Evolutionary conservation across 2,329 filamentous ascomycete genomes (phyloP).

Genomic region (Penicillium brevicompactum): DNA sequence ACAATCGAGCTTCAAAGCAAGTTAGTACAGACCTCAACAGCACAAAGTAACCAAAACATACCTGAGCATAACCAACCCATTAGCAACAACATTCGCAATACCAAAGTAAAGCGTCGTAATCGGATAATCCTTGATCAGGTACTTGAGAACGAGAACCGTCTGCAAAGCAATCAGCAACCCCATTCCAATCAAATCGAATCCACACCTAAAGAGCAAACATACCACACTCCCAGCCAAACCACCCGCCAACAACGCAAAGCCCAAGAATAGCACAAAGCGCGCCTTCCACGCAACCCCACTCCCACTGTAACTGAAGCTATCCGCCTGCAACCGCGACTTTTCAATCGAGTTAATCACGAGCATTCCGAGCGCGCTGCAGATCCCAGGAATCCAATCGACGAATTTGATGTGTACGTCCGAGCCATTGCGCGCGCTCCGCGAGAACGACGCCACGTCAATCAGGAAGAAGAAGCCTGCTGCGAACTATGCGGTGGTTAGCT

Average conservation of each 20-base stretch:
- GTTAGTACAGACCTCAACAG: neutral
- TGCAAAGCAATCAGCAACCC: conserved; percentile 23
- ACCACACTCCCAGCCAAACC: conserved; percentile 67
- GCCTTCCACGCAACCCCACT: conserved; percentile 72
- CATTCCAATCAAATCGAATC: neutral
- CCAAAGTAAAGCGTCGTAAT: conserved; percentile 68
- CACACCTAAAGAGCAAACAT: conserved; percentile 27
- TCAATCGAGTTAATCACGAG: conserved; percentile 73
- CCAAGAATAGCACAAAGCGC: conserved; percentile 67
- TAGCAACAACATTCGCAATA: conserved; percentile 66
- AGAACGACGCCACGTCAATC: conserved; percentile 67
- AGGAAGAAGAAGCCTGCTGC: conserved; percentile 70
- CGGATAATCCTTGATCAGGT: conserved; percentile 61
- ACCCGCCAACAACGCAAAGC: conserved; percentile 69
- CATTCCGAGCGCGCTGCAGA: conserved; percentile 71
- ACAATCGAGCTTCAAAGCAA: conserved; percentile 56
- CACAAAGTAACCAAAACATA: conserved; percentile 38
- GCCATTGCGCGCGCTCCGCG: conserved; percentile 63
- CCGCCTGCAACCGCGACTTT: conserved; percentile 64
- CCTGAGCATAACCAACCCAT: conserved; percentile 68
- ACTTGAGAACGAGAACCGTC: conserved; percentile 69
- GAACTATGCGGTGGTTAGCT: conserved; percentile 52
- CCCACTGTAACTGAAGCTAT: conserved; percentile 66
- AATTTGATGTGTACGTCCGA: conserved; percentile 67
- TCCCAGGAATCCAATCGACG: conserved; percentile 71